phyloP scores from a whole-genome alignment of 2,329 filamentous ascomycete genomes.

The Aspergillus pseudotamarii region DNA sequence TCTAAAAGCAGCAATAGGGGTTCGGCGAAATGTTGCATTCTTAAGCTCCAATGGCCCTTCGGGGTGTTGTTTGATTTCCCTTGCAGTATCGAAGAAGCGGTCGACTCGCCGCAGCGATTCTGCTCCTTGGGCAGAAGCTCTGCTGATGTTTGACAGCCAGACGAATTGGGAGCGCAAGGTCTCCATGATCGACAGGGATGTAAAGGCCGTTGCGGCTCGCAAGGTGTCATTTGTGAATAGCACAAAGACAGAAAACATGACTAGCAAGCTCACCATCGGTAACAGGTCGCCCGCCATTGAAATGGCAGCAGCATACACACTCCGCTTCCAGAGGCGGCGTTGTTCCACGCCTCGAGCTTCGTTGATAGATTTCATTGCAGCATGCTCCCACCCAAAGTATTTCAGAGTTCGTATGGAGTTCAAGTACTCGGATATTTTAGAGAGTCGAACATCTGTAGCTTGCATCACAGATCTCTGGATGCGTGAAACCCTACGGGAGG shows the following conservation, averaged over 20 bases:
- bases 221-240: slow-evolving; percentile 52
- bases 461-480: slow-evolving; percentile 57
- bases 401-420: slow-evolving; percentile 62
- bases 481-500: slow-evolving; percentile 54
- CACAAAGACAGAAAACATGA: slow-evolving; percentile 59
- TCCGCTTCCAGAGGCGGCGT: slow-evolving; percentile 57
- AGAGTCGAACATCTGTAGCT: slow-evolving; percentile 60
- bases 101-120: slow-evolving; percentile 58
- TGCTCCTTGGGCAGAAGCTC: slow-evolving; percentile 46
- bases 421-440: slow-evolving; percentile 61
- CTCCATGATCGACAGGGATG: slow-evolving; percentile 57
- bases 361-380: slow-evolving; percentile 56
- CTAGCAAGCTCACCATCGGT: slow-evolving; percentile 55
- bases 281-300: slow-evolving; percentile 56
- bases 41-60: slow-evolving; percentile 53
- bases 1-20: slow-evolving; percentile 54
- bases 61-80: slow-evolving; percentile 53
- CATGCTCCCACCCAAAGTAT: slow-evolving; percentile 63
- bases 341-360: slow-evolving; percentile 56
- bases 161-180: slow-evolving; percentile 57
- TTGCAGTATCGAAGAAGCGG: slow-evolving; percentile 56
- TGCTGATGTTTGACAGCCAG: slow-evolving; percentile 52
- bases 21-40: slow-evolving; percentile 54
- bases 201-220: slow-evolving; percentile 61
- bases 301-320: slow-evolving; percentile 46